Percentiles rank a stretch among this genome's conserved stretches.
Conservation (phyloP, 768 basidiomycete genomes). For the Ephemerocybe angulata region DNA sequence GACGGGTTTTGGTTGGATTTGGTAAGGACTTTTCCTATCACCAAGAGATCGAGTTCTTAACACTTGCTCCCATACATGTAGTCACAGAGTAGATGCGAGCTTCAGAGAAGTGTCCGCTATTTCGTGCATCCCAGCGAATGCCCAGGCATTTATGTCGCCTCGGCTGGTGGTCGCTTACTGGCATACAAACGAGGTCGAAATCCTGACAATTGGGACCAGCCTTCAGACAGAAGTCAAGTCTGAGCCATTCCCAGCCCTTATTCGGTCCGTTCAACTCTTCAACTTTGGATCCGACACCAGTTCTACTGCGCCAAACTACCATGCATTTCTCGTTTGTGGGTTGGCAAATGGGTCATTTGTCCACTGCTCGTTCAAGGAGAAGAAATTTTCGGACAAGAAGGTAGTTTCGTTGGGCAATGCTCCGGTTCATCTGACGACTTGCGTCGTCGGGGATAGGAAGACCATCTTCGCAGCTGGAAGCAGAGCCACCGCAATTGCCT, state of each 20-base stretch:
- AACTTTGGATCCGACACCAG: slow-evolving; percentile 51
- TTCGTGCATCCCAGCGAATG: slow-evolving; percentile 57
- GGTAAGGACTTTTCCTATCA: neutral
- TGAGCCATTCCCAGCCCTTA: slow-evolving; percentile 36
- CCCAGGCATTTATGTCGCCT: slow-evolving; percentile 40
- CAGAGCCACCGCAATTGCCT: slow-evolving; percentile 64
- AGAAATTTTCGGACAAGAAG: slow-evolving; percentile 48
- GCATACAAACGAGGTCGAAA: slow-evolving; percentile 59
- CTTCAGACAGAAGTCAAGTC: slow-evolving; percentile 34
- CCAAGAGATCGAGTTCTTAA: too few relatives aligned
- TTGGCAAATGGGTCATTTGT: slow-evolving; percentile 72
- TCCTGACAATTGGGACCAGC: slow-evolving; percentile 37
- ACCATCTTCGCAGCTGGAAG: slow-evolving; percentile 72
- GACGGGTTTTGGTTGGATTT: slow-evolving; percentile 14
- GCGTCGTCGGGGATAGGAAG: slow-evolving; percentile 47
- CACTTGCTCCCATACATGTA: too few relatives aligned
- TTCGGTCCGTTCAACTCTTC: slow-evolving; percentile 48
- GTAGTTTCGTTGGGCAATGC: slow-evolving; percentile 59
- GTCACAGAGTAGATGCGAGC: too few relatives aligned
- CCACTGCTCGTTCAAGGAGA: slow-evolving; percentile 46
- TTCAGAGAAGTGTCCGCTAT: slow-evolving; percentile 64
- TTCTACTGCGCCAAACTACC: slow-evolving; percentile 31
- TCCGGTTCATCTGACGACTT: slow-evolving; percentile 61
- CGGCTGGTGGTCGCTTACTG: slow-evolving; percentile 71
- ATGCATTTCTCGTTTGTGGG: slow-evolving; percentile 66